These are phyloP conservation scores for Apiospora arundinis DNA, from an alignment of 2,329 filamentous ascomycete species.

Conservation along the genomic window DNA sequence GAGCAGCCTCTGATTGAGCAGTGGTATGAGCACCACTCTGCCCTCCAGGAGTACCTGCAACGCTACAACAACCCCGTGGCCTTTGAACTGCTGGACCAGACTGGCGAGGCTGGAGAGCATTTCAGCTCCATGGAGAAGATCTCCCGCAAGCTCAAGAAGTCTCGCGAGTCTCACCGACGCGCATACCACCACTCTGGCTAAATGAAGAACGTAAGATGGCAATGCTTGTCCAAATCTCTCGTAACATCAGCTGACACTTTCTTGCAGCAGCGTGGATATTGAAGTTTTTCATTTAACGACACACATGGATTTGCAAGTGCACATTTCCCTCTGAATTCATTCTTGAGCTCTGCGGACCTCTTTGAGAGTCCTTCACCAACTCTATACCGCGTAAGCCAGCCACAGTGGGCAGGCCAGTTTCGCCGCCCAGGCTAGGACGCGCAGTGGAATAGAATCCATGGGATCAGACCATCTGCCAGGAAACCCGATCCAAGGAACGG, in stretches of 20 bases:
- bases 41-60: conserved; percentile 65
- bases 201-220: conserved; percentile 34
- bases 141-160: conserved; percentile 47
- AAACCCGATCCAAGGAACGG: neutral
- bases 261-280: neutral
- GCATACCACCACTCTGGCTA: conserved; percentile 46
- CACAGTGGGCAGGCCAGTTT: neutral
- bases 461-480: conserved; percentile 4
- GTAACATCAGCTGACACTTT: neutral
- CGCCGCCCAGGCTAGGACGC: conserved; percentile 2
- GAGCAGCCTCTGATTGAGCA: conserved; percentile 55
- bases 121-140: conserved; percentile 61
- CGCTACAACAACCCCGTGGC: conserved; percentile 57
- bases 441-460: conserved; percentile 9
- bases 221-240: neutral
- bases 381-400: neutral
- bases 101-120: conserved; percentile 57
- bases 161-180: conserved; percentile 42
- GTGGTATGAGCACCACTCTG: conserved; percentile 68
- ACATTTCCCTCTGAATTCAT: conserved; percentile 6
- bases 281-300: neutral
- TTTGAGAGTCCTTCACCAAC: neutral
- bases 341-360: neutral
- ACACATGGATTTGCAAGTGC: conserved; percentile 18
- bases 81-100: conserved; percentile 58